Evolutionary conservation across 2,329 filamentous ascomycete genomes (phyloP).

Genomic region (Aspergillus puulaauensis): DNA sequence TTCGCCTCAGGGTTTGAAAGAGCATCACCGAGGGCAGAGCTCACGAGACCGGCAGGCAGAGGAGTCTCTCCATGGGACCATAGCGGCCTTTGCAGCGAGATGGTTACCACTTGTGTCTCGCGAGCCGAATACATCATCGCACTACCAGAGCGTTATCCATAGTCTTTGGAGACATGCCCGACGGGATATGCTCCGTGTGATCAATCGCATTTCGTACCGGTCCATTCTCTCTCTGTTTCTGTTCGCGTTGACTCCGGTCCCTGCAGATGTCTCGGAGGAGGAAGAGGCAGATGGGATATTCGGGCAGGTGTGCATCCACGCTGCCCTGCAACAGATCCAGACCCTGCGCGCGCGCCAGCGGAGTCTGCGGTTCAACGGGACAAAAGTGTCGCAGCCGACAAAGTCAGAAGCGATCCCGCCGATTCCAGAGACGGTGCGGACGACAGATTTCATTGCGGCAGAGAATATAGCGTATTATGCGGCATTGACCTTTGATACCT

Average conservation of each 20-base stretch:
- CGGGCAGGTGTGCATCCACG: slow-evolving; percentile 43
- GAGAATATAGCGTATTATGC: slow-evolving; percentile 46
- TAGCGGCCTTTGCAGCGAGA: slow-evolving; percentile 27
- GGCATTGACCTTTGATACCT: slow-evolving; percentile 45
- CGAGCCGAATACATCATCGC: neutral
- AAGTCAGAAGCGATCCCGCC: slow-evolving; percentile 1
- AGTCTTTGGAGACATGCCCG: slow-evolving; percentile 39
- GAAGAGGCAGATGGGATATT: slow-evolving; percentile 44
- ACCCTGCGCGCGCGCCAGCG: slow-evolving; percentile 40
- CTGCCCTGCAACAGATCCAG: slow-evolving; percentile 44
- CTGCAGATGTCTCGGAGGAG: slow-evolving; percentile 40
- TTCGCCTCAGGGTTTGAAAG: neutral
- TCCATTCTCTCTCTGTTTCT: slow-evolving; percentile 44
- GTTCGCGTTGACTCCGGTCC: slow-evolving; percentile 44
- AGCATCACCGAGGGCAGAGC: slow-evolving; percentile 3
- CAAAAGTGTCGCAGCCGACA: slow-evolving; percentile 35
- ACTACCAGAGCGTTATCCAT: neutral
- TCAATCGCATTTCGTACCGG: slow-evolving; percentile 44
- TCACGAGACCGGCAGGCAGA: slow-evolving; percentile 22
- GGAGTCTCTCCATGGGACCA: slow-evolving; percentile 24
- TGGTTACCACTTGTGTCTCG: slow-evolving; percentile 25
- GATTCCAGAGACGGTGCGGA: slow-evolving; percentile 25
- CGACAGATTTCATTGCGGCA: slow-evolving; percentile 35
- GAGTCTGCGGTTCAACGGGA: slow-evolving; percentile 43
- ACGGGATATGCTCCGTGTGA: slow-evolving; percentile 41